Base-by-base conservation (phyloP, 331 rosid genomes). In the Spiraea crenata region DNA sequence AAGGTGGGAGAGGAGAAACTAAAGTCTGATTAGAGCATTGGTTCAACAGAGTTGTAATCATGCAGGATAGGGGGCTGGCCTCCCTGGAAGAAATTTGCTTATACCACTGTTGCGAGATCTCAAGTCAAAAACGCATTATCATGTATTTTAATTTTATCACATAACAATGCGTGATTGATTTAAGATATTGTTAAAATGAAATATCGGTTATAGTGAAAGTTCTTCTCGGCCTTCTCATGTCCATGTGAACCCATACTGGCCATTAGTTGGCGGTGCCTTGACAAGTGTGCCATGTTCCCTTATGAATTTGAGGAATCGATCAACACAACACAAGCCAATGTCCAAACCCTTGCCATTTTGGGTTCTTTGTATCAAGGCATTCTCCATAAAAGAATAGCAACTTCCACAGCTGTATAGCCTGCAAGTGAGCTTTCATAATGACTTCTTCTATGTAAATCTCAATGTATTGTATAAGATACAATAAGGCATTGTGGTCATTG, bases 371-470 rank as follows among this genome's bases (percentile, higher is more conserved):
- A 14, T 35, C 5, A 37, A 37, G 6, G 5, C 2, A 17, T 7
- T 17, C 17, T 48, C 1, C 14, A 37, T 14, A 37, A 59, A 59
- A 59, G 14, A 59, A 37, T 7, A 40, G 64, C 40, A 8, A 34
- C 57, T 57, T 19, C 40, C 35, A 40, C 38, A 71, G 74, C 76
- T 75, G 78, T 55, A 25, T 25, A 54, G 47, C 73, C 63, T 69
- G 73, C 51, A 1, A 69, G 52, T 58, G 67, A 58, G 63, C 45
- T 31, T n/a, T 41, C 37, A 40, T 56, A 31, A 17, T 75, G 66
- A 35, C 63, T 41, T 66, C 55, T 67, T 20, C 37, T 66, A 46
- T 70, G 75, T 46, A 63, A 54, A 74, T 58, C 70, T 74, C 54
- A 74, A 14, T 11, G 14, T 56, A 67, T 47, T 11, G 14, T 56